Conservation (phyloP, 2,329 filamentous ascomycete species). For the Alternaria dauci region DNA sequence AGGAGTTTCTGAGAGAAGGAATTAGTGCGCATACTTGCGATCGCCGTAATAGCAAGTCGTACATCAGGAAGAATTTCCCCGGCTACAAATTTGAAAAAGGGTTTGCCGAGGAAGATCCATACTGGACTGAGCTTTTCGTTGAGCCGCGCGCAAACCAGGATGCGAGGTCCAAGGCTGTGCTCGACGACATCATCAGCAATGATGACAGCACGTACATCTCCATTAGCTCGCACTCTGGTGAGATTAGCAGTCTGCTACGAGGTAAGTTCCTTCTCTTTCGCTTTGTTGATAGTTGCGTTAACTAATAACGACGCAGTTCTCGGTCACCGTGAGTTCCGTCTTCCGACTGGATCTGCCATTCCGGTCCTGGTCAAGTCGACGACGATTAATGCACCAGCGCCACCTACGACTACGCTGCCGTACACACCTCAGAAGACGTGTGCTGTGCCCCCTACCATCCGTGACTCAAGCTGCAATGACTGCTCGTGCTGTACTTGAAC, state of each 20-base stretch:
- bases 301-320: slow-evolving; percentile 53
- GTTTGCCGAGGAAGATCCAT: slow-evolving; percentile 66
- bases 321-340: slow-evolving; percentile 67
- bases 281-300: neutral
- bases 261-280: slow-evolving; percentile 19
- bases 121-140: slow-evolving; percentile 60
- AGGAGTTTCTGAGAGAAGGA: slow-evolving; percentile 71
- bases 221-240: slow-evolving; percentile 67
- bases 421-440: slow-evolving; percentile 41
- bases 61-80: slow-evolving; percentile 63
- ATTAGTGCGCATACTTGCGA: slow-evolving; percentile 76
- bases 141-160: slow-evolving; percentile 63
- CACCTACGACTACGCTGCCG: slow-evolving; percentile 42
- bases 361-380: slow-evolving; percentile 71
- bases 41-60: slow-evolving; percentile 63
- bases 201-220: slow-evolving; percentile 61
- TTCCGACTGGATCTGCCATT: slow-evolving; percentile 73
- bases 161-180: slow-evolving; percentile 53
- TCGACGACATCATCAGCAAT: slow-evolving; percentile 63
- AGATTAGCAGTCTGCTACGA: slow-evolving; percentile 63
- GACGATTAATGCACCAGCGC: slow-evolving; percentile 46
- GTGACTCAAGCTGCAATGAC: slow-evolving; percentile 46
- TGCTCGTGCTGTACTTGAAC: slow-evolving; percentile 45
- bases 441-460: slow-evolving; percentile 37
- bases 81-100: slow-evolving; percentile 66